phyloP scores from a whole-genome alignment of 331 rosid species.

The Saraca asoca region DNA sequence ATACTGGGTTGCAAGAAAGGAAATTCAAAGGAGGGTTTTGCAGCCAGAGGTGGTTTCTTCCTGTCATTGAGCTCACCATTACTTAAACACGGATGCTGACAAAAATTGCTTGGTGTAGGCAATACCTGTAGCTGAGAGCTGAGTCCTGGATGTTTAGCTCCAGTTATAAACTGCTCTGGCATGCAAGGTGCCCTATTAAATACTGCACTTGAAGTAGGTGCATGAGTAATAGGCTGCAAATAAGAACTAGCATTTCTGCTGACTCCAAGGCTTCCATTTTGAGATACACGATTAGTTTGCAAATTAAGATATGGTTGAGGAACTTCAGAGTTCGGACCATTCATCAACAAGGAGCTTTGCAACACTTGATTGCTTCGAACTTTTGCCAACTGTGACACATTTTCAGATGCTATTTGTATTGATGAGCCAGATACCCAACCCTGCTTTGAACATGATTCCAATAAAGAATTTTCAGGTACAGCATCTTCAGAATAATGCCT shows the following conservation, averaged over 20 bases:
- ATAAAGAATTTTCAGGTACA: slow-evolving; percentile 38
- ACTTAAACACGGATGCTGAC: slow-evolving; percentile 40
- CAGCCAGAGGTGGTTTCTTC: slow-evolving; percentile 46
- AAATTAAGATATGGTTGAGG: slow-evolving; percentile 44
- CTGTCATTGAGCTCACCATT: slow-evolving; percentile 50
- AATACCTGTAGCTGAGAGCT: slow-evolving; percentile 47
- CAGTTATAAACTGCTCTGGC: slow-evolving; percentile 52
- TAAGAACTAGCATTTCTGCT: slow-evolving; percentile 44
- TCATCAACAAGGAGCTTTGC: slow-evolving; percentile 36
- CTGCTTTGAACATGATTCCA: slow-evolving; percentile 54
- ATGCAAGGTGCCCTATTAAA: slow-evolving; percentile 45
- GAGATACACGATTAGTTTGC: slow-evolving; percentile 43
- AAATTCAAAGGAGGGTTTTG: slow-evolving; percentile 57
- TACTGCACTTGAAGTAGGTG: slow-evolving; percentile 44
- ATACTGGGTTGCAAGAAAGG: slow-evolving; percentile 67
- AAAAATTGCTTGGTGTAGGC: slow-evolving; percentile 43
- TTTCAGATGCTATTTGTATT: slow-evolving; percentile 38
- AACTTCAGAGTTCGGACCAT: slow-evolving; percentile 42
- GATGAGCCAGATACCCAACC: slow-evolving; percentile 47
- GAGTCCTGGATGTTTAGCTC: slow-evolving; percentile 53
- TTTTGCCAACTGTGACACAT: slow-evolving; percentile 37
- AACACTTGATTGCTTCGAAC: slow-evolving; percentile 39
- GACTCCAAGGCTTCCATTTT: slow-evolving; percentile 45
- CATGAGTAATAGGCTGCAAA: slow-evolving; percentile 44
- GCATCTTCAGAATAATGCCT: slow-evolving; percentile 47